Evolutionary conservation across 495 filamentous ascomycete species (phyloP).

Genomic region (Penicillium nucicola): DNA sequence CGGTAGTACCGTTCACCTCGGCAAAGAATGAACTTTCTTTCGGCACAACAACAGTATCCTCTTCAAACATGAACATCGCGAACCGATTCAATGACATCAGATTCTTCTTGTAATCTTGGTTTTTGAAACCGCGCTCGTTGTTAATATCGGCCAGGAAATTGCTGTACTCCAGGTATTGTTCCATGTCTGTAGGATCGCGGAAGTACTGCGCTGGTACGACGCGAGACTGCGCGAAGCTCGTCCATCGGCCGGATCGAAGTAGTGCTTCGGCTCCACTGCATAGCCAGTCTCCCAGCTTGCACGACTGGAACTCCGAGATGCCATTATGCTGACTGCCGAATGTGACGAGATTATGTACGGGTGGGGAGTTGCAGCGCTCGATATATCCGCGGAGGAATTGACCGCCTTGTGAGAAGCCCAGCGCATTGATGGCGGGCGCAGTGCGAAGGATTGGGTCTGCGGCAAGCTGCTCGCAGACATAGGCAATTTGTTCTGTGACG

Average conservation of each 20-base stretch:
- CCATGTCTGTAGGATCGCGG: conserved; percentile 68
- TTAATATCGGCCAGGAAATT: conserved; percentile 99
- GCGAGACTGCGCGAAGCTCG: conserved; percentile 64
- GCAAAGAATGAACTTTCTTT: conserved; percentile 92
- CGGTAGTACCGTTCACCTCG: conserved; percentile 69
- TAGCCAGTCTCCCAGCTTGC: conserved; percentile 66
- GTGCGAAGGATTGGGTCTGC: conserved; percentile 74
- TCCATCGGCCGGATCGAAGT: conserved; percentile 73
- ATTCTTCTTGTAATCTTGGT: conserved; percentile 67
- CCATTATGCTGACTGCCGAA: conserved; percentile 95
- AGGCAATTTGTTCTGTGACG: conserved; percentile 71
- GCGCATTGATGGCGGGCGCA: conserved; percentile 78
- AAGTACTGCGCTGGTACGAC: conserved; percentile 96
- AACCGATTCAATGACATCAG: conserved; percentile 70
- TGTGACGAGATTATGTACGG: conserved; percentile 79
- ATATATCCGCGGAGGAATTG: conserved; percentile 93
- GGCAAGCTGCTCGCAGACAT: conserved; percentile 78
- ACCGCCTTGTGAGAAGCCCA: conserved; percentile 94
- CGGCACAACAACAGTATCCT: conserved; percentile 83
- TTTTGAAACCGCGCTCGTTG: conserved; percentile 80
- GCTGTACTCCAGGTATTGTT: conserved; percentile 73
- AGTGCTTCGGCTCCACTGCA: conserved; percentile 75
- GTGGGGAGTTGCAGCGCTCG: conserved; percentile 83
- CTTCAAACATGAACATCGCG: conserved; percentile 85
- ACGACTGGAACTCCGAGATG: conserved; percentile 74